Base-by-base conservation (phyloP, 2,329 filamentous ascomycete species). In the Hypoxylon sp. region DNA sequence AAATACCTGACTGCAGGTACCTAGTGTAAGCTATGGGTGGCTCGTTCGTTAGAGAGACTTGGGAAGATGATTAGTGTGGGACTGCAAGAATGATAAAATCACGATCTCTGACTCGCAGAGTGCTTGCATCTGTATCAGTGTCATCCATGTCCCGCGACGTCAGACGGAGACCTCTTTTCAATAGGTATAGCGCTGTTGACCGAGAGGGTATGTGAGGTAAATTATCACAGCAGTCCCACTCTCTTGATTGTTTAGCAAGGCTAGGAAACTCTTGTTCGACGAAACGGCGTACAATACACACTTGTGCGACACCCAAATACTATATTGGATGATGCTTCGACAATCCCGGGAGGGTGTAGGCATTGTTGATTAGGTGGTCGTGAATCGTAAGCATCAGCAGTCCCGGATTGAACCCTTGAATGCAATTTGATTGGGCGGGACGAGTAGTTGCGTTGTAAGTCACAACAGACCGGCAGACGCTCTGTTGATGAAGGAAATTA, bases 41-140 rank as follows among this genome's bases (percentile, higher is more conserved):
- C 58, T 68, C 52, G 58, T 56, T 53, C 52, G 55, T 46, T 30
- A 27, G 59, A 32, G 55, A 37, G 57, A 41, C 21, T 58, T 53
- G 9, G 43, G 41, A 47, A 59, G 41, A 34, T 47, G 54, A 58
- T 50, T 62, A 61, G 51, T 59, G 61, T 62, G 60, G 57, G 27
- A 63, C 65, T 68, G 51, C 46, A 59, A 66, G 46, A 67, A 65
- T 60, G 54, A 61, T 11, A 70, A 63, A 69, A 61, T 67, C 45
- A 62, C 61, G 56, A 71, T 68, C 69, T 71, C 67, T 71, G 69
- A 71, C 69, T 71, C 69, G 69, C 63, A 71, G 67, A 51, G 51
- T 63, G 62, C 67, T 68, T 71, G 69, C 69, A 70, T 68, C 57
- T 58, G 61, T 67, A 66, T 55, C 55, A 60, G 65, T 64, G 61